phyloP scores from a whole-genome alignment of 352 stramenopile genomes.

The Plasmopara muralis region DNA sequence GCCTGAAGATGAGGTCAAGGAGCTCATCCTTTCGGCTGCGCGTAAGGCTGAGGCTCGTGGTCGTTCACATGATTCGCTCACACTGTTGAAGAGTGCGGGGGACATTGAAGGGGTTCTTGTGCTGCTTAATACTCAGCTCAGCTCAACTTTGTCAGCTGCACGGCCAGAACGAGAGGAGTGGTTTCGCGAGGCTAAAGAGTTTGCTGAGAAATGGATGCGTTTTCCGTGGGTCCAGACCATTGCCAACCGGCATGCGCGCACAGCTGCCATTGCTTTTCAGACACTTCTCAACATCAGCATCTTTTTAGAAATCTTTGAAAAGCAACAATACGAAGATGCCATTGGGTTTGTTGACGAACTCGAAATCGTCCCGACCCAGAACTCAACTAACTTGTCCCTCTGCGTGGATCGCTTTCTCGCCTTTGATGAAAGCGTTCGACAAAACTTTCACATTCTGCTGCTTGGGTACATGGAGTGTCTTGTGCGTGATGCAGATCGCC shows the following conservation, averaged over 20 bases:
- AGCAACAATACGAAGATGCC: slow-evolving; percentile 76
- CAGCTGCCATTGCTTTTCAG: slow-evolving; percentile 72
- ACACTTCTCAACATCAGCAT: slow-evolving; percentile 82
- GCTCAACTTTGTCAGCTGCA: slow-evolving; percentile 49
- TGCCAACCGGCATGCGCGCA: slow-evolving; percentile 63
- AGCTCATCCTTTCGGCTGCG: slow-evolving; percentile 63
- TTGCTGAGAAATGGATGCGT: slow-evolving; percentile 83
- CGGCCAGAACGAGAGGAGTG: slow-evolving; percentile 66
- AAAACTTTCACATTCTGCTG: slow-evolving; percentile 82
- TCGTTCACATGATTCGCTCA: slow-evolving; percentile 62
- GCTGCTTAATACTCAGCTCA: slow-evolving; percentile 70
- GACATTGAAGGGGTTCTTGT: slow-evolving; percentile 71
- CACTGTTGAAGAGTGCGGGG: slow-evolving; percentile 70
- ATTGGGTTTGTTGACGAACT: slow-evolving; percentile 79
- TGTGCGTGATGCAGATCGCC: slow-evolving; percentile 68
- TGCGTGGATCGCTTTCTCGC: slow-evolving; percentile 81
- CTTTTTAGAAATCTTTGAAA: slow-evolving; percentile 80
- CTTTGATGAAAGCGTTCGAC: slow-evolving; percentile 72
- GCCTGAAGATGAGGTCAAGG: slow-evolving; percentile 65
- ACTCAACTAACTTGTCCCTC: slow-evolving; percentile 46
- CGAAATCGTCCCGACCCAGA: slow-evolving; percentile 59
- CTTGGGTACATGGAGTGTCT: slow-evolving; percentile 85
- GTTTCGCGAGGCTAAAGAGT: slow-evolving; percentile 77
- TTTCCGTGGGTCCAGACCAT: slow-evolving; percentile 76
- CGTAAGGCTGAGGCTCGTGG: slow-evolving; percentile 71